A percentile compares a stretch with the other conserved stretches of the same genome.
These are phyloP conservation scores for Globisporangium cederbergense DNA, from an alignment of 352 stramenopile genomes.

Conservation along the genomic window DNA sequence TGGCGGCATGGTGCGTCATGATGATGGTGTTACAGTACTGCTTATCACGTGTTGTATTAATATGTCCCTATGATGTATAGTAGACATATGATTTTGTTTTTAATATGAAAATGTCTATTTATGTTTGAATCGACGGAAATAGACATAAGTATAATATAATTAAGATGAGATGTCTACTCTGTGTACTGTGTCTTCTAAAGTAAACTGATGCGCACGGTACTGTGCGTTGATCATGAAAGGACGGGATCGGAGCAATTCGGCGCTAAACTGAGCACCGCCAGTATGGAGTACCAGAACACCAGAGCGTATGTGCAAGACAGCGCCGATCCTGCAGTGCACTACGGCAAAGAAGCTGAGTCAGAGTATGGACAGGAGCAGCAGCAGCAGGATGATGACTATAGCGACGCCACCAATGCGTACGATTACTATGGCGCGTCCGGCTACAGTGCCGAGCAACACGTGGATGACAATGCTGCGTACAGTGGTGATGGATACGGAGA, in stretches of 20 bases:
- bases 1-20: background rate
- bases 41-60: background rate
- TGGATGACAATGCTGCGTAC: background rate
- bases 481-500: background rate
- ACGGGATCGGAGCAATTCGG: background rate
- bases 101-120: background rate
- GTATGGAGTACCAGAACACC: background rate
- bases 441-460: background rate
- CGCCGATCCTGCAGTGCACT: background rate
- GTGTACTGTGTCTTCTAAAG: background rate
- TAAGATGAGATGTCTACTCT: background rate
- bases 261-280: too few relatives aligned
- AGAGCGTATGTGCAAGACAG: background rate
- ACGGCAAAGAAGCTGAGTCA: background rate
- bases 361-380: background rate
- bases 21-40: background rate
- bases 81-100: background rate
- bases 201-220: too few relatives aligned
- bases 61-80: background rate
- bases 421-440: background rate
- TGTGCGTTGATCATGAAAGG: background rate
- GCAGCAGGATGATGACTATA: background rate
- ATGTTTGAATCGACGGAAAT: background rate
- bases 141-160: background rate
- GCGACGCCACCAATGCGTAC: background rate